Conservation (phyloP, 352 stramenopile genomes). For the Globisporangium carolinianum region DNA sequence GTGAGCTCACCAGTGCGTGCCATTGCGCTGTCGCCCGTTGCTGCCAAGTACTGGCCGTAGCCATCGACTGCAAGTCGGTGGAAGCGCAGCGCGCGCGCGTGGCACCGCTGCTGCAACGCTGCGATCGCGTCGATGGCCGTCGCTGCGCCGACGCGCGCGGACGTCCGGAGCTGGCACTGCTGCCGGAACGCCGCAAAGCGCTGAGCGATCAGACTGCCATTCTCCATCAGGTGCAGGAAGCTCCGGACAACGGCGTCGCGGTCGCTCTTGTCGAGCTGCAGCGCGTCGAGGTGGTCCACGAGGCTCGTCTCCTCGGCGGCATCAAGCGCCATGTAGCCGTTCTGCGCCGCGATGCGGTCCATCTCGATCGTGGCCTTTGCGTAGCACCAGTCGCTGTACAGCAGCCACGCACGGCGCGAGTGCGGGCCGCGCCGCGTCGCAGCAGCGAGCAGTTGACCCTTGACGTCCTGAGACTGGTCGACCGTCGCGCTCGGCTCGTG, state of each 20-base stretch:
- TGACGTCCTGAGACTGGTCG: conserved; percentile 9
- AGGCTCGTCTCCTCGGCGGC: conserved; percentile 35
- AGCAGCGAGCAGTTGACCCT: conserved; percentile 12
- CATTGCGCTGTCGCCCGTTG: not conserved
- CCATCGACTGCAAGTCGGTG: conserved; percentile 31
- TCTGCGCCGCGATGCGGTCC: conserved; percentile 31
- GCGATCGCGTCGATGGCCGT: conserved; percentile 21
- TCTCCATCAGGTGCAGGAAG: conserved; percentile 53
- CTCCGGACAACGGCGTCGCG: conserved; percentile 25
- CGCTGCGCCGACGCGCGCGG: conserved; percentile 1
- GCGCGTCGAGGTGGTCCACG: conserved; percentile 27
- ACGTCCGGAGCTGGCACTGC: conserved; percentile 17
- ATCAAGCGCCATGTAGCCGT: conserved; percentile 44
- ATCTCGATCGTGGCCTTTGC: conserved; percentile 34
- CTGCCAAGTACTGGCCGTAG: conserved; percentile 22
- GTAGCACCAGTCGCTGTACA: conserved; percentile 75
- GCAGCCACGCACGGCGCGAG: conserved; percentile 43
- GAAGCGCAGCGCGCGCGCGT: conserved; percentile 27
- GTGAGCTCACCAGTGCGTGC: conserved; percentile 19
- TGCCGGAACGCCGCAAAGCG: conserved; percentile 31
- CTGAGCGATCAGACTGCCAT: conserved; percentile 28
- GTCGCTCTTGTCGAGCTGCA: conserved; percentile 23
- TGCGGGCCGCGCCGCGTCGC: conserved; percentile 28
- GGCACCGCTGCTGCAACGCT: conserved; percentile 25
- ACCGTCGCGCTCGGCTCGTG: conserved; percentile 13